A percentile compares a stretch with the other conserved stretches of the same genome.
These are phyloP conservation scores for Plasmodiophora brassicae DNA, from an alignment of 208 protist genomes.

Conservation along the genomic window DNA sequence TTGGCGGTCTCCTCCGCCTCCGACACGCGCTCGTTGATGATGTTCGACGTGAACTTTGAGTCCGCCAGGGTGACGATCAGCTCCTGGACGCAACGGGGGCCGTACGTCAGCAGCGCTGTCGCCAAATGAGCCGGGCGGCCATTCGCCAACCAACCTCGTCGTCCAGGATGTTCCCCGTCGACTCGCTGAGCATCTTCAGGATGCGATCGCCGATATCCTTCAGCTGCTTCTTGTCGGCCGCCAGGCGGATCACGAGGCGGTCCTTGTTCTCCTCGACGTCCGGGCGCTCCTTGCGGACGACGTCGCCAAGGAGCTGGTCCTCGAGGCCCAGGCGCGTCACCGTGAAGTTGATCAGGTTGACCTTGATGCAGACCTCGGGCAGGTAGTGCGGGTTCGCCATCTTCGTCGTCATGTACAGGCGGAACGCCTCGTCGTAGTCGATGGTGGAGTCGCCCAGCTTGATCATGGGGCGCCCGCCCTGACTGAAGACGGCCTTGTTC, in stretches of 20 bases:
- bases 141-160: slow-evolving; percentile 67
- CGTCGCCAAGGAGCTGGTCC: slow-evolving; percentile 65
- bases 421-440: slow-evolving; percentile 66
- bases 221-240: slow-evolving; percentile 84
- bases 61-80: slow-evolving; percentile 86
- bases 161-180: slow-evolving; percentile 88
- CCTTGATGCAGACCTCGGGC: slow-evolving; percentile 71
- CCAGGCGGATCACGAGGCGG: slow-evolving; percentile 83
- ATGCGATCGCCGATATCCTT: slow-evolving; percentile 86
- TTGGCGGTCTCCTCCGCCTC: slow-evolving; percentile 84
- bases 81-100: slow-evolving; percentile 40
- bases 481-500: slow-evolving; percentile 51
- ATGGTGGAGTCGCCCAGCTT: slow-evolving; percentile 66
- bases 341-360: slow-evolving; percentile 73
- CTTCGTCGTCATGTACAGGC: slow-evolving; percentile 72
- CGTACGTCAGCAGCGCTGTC: no score
- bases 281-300: slow-evolving; percentile 59
- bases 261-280: slow-evolving; percentile 68
- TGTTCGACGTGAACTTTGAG: slow-evolving; percentile 79
- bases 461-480: slow-evolving; percentile 60
- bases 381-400: slow-evolving; percentile 68
- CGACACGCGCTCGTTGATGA: slow-evolving; percentile 75
- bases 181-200: slow-evolving; percentile 76
- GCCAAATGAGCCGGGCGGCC: no score
- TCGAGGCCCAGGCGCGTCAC: slow-evolving; percentile 66